A percentile compares a stretch with the other conserved stretches of the same genome.
Conservation (phyloP, 768 basidiomycete genomes). For the Austroboletus festivus region DNA sequence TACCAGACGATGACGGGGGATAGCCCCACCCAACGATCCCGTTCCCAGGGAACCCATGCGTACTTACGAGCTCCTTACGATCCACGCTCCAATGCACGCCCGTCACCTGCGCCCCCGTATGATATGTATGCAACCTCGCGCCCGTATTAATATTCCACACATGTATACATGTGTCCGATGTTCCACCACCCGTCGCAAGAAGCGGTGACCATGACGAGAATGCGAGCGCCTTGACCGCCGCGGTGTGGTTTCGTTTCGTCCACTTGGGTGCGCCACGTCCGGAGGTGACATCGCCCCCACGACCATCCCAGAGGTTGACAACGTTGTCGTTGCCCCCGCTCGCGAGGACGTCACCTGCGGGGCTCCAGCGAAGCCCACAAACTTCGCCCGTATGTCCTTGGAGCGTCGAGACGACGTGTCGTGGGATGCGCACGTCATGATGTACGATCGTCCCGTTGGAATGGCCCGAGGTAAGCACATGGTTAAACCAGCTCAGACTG, state of each 20-base stretch:
- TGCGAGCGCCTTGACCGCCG: constrained; percentile 85
- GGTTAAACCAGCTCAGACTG: constrained; percentile 82
- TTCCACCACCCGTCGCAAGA: constrained; percentile 92
- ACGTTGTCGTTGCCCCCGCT: constrained; percentile 98
- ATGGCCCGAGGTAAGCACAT: constrained; percentile 84
- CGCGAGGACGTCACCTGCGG: constrained; percentile 85
- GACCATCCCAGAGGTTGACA: constrained; percentile 95
- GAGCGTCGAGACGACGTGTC: constrained; percentile 88
- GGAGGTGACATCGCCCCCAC: constrained; percentile 52
- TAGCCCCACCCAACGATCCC: constrained; percentile 80
- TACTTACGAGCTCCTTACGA: constrained; percentile 80
- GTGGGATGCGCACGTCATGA: constrained; percentile 86
- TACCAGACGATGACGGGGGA: constrained; percentile 48
- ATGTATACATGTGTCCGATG: constrained; percentile 87
- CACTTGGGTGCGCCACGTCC: constrained; percentile 69
- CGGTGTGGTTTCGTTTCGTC: constrained; percentile 89
- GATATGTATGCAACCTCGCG: constrained; percentile 81
- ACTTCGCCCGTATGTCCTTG: constrained; percentile 90
- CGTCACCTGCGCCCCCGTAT: constrained; percentile 89
- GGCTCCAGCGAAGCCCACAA: constrained; percentile 87
- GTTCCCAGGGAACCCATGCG: constrained; percentile 93
- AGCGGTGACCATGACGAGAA: constrained; percentile 97
- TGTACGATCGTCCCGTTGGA: constrained; percentile 95
- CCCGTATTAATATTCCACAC: constrained; percentile 92
- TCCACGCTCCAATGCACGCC: constrained; percentile 81